Evolutionary conservation across 768 basidiomycete genomes (phyloP).

Genomic region (Lentinula edodes): DNA sequence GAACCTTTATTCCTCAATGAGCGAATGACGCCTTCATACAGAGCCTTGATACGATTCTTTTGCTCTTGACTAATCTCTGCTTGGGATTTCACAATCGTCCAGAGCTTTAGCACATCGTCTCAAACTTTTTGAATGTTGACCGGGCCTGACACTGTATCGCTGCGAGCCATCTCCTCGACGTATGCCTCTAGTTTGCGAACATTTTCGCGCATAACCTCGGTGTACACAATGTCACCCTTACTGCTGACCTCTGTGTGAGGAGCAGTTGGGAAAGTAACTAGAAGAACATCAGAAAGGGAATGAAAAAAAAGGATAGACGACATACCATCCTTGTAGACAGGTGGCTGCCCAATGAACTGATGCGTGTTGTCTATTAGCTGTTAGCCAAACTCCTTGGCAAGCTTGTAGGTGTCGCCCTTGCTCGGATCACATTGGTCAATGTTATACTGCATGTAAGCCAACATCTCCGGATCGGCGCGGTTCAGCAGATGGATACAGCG

Average conservation of each 20-base stretch:
- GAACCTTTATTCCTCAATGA: slow-evolving; percentile 74
- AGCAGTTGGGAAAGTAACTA: slow-evolving; percentile 97
- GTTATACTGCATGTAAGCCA: slow-evolving; percentile 94
- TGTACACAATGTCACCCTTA: slow-evolving; percentile 92
- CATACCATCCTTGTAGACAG: slow-evolving; percentile 93
- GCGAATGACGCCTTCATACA: slow-evolving; percentile 95
- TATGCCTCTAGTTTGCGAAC: slow-evolving; percentile 98
- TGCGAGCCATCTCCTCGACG: slow-evolving; percentile 97
- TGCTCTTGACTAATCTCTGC: slow-evolving; percentile 97
- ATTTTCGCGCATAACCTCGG: slow-evolving; percentile 91
- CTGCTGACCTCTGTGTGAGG: slow-evolving; percentile 91
- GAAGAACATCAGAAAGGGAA: slow-evolving; percentile 7
- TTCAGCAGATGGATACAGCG: slow-evolving; percentile 98
- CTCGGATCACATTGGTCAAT: slow-evolving; percentile 78
- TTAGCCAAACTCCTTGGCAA: slow-evolving; percentile 97
- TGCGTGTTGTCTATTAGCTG: slow-evolving; percentile 91
- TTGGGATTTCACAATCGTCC: slow-evolving; percentile 95
- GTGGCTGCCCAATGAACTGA: slow-evolving; percentile 78
- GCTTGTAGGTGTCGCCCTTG: slow-evolving; percentile 85
- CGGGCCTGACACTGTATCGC: slow-evolving; percentile 74
- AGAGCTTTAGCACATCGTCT: slow-evolving; percentile 92
- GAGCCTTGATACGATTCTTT: slow-evolving; percentile 89
- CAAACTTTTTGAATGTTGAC: slow-evolving; percentile 98
- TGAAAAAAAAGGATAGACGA: slow-evolving; percentile 8
- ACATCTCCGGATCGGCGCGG: slow-evolving; percentile 87